A percentile compares a stretch with the other conserved stretches of the same genome.
Conservation (phyloP, 768 basidiomycete species). For the Mycena floridula region DNA sequence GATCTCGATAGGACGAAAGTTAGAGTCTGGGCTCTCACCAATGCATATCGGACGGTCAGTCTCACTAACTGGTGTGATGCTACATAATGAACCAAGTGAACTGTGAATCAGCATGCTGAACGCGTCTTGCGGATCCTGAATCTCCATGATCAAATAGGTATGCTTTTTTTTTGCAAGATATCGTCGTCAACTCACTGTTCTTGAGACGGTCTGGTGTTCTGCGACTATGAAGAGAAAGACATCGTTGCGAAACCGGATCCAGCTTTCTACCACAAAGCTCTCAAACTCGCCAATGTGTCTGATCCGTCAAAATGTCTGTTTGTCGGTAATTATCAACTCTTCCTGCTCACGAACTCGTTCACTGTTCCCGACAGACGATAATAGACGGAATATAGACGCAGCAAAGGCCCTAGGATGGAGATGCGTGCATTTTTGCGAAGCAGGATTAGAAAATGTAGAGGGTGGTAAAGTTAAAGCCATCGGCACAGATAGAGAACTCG, state of each 20-base stretch:
- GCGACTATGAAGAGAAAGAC: conserved; percentile 61
- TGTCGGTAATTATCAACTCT: too few species aligned
- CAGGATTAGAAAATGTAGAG: conserved; percentile 56
- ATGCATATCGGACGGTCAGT: conserved; percentile 54
- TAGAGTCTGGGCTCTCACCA: conserved; percentile 83
- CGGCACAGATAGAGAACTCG: conserved; percentile 22
- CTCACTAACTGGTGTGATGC: neutral
- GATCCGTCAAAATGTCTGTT: conserved; percentile 74
- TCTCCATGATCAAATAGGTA: conserved; percentile 64
- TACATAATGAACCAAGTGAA: neutral
- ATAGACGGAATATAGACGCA: conserved; percentile 57
- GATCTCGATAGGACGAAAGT: conserved; percentile 75
- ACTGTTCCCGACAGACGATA: too few species aligned
- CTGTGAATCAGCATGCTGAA: conserved; percentile 58
- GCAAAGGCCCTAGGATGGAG: conserved; percentile 67
- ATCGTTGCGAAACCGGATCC: conserved; percentile 82
- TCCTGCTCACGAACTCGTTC: too few species aligned
- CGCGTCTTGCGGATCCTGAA: conserved; percentile 72
- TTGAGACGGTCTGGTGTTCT: conserved; percentile 75
- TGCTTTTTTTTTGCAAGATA: too few species aligned
- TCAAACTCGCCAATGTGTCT: conserved; percentile 50
- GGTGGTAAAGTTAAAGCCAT: conserved; percentile 52
- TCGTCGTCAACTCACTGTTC: too few species aligned
- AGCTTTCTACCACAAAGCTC: conserved; percentile 67
- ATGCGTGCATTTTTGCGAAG: conserved; percentile 73